These are phyloP conservation scores for Mallotus japonicus DNA, from an alignment of 441 rosid genomes.

Conservation along the genomic window DNA sequence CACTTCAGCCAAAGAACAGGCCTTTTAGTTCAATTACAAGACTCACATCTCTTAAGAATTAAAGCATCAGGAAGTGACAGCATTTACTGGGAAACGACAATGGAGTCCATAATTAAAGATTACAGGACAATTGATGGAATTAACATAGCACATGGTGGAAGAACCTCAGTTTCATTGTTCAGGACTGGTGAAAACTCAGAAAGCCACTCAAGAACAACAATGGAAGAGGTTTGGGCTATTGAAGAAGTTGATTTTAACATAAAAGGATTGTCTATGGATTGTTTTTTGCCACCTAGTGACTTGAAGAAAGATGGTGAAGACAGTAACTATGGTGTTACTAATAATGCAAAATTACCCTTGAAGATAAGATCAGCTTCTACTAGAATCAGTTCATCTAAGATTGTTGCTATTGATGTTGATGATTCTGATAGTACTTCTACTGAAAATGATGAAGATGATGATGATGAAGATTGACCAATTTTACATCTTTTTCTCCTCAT, in stretches of 20 bases:
- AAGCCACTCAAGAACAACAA: constrained; percentile 64
- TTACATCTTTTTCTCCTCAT: background rate
- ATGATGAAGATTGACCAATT: constrained; percentile 13
- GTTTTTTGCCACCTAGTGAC: constrained; percentile 86
- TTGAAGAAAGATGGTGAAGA: constrained; percentile 63
- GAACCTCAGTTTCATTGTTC: constrained; percentile 61
- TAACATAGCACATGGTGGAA: constrained; percentile 73
- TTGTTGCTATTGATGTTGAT: constrained; percentile 53
- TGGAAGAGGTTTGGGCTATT: constrained; percentile 87
- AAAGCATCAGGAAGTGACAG: constrained; percentile 42
- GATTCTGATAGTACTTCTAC: constrained; percentile 36
- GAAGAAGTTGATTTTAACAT: constrained; percentile 91
- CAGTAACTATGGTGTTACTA: constrained; percentile 25
- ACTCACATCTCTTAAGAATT: constrained; percentile 71
- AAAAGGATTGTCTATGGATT: constrained; percentile 74
- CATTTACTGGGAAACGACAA: constrained; percentile 84
- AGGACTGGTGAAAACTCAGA: constrained; percentile 62
- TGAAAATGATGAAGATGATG: constrained; percentile 34
- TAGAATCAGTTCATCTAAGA: constrained; percentile 57
- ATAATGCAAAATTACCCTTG: constrained; percentile 38
- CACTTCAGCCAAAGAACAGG: constrained; percentile 90
- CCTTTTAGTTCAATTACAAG: constrained; percentile 64
- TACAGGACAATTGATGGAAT: constrained; percentile 73
- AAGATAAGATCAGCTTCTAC: constrained; percentile 43
- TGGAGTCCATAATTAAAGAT: constrained; percentile 73